Evolutionary conservation across 345 rosid species (phyloP), one percentile per base, ranked within the genome.

Genomic region (Bruguiera gymnorhiza): DNA sequence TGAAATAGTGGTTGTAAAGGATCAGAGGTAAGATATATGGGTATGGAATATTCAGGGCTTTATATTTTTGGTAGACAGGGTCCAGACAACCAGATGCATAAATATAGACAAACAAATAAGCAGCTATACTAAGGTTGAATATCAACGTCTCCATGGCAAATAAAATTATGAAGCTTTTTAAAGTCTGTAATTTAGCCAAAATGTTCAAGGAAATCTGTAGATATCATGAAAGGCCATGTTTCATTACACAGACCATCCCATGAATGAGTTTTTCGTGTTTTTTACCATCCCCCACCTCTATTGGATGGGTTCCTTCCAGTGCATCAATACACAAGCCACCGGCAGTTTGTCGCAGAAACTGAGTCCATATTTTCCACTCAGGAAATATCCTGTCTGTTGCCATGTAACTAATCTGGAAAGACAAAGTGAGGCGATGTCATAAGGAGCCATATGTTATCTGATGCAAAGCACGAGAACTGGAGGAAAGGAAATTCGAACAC

Each of bases 341-440:
- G 18, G 73, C 8, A 46, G 76, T 70, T 52, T 48, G 34, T 6
- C 53, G 48, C 60, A 81, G 79, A 75, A 84, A 84, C 30, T 79
- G 80, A 70, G 69, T 78, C 84, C 82, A 84, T 55, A 84, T 66
- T 55, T 82, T 73, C 85, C 87, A 84, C 54, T 82, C 84, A 0
- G 85, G 85, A 77, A 75, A 81, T 59, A 77, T 55, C 26, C 23
- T 63, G 34, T 79, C 80, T 3, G 79, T 58, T 7, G 79, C 85
- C 76, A 79, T 65, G 32, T 77, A 81, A 68, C 85, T 84, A 11
- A 81, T 68, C 84, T 83, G 81, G 21, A 70, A 66, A 61, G 18
- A 18, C 30, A 43, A 27, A 26, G 27, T 30, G 19, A 55, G 48
- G 55, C 20, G 26, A 30, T 19, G 36, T 23, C 52, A 61, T 1